Base-by-base conservation (phyloP, 371 early-diverging fungal species). In the Mortierella sp. region DNA sequence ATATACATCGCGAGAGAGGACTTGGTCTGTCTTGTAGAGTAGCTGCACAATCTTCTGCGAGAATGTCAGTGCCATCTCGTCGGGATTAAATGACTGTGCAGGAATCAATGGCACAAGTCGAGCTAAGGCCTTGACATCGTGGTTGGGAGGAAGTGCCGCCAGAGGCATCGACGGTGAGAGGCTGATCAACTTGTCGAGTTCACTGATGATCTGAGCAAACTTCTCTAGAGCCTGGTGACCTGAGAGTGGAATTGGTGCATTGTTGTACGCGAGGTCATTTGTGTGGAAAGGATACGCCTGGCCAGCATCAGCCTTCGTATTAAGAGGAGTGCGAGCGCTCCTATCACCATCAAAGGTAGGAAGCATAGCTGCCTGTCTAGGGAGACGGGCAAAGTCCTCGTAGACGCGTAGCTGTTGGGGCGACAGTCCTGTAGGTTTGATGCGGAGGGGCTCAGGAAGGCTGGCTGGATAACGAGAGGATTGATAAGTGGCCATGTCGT, bases 1-100 rank as follows among this genome's bases (percentile, higher is more conserved):
- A 67, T 94, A 96, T 25, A 93, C 84, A 54, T 96, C 96, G 21
- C 92, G 86, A 3, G 91, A 85, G 19, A 96, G 78, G 1, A 80
- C 77, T 13, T 89, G 86, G 22, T 94, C 94, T 49, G 86, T 85
- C 56, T 88, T 89, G 83, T 92, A 97, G 54, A 97, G 73, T 16
- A 91, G 72, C 64, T 91, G 88, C 9, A 98, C 91, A 50, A 96
- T 84, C 71, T 92, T 93, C 80, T 97, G 95, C 1, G 95, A 90
- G 78, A 96, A 91, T 13, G 88, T 81, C 63, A 95, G 80, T 3
- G 90, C 88, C 44, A 87, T 83, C 44, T 95, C 96, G 25, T 93
- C 94, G 5, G 90, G 88, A 53, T 87, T 88, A 61, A 84, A 85
- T 25, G 92, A 85, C 27, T 90, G 90, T 13, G 84, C 60, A 10